Percentiles rank a stretch among this genome's conserved stretches.
phyloP scores from a whole-genome alignment of 192 early-diverging fungal genomes.

The Entomortierella chlamydospora region DNA sequence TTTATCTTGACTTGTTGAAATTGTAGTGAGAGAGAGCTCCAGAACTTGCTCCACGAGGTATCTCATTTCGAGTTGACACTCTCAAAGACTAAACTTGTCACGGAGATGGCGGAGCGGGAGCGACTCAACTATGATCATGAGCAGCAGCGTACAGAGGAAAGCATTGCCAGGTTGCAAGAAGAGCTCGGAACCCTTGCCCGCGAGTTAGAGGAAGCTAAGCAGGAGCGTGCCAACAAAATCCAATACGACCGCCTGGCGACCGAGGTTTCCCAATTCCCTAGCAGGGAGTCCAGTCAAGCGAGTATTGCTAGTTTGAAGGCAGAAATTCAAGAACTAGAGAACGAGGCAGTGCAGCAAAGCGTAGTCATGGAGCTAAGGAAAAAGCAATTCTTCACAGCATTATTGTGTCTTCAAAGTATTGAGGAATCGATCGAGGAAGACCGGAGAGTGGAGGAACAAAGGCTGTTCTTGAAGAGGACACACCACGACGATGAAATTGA shows the following conservation, averaged over 20 bases:
- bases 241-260: slow-evolving; percentile 30
- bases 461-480: slow-evolving; percentile 16
- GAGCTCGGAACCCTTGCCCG: slow-evolving; percentile 29
- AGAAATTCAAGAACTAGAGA: slow-evolving; percentile 37
- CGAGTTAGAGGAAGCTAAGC: slow-evolving; percentile 32
- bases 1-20: too few relatives aligned
- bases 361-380: slow-evolving; percentile 23
- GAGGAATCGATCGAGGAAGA: slow-evolving; percentile 47
- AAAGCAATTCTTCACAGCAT: slow-evolving; percentile 40
- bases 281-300: slow-evolving; percentile 29
- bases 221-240: slow-evolving; percentile 45
- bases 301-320: slow-evolving; percentile 15
- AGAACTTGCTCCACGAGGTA: slow-evolving; percentile 22
- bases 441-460: slow-evolving; percentile 29
- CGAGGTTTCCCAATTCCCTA: slow-evolving; percentile 26
- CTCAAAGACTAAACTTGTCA: slow-evolving; percentile 30
- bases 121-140: slow-evolving; percentile 29
- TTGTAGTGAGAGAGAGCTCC: slow-evolving; percentile 20
- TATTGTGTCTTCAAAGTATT: slow-evolving; percentile 25
- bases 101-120: slow-evolving; percentile 45
- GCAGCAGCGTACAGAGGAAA: slow-evolving; percentile 25
- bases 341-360: slow-evolving; percentile 19
- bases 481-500: slow-evolving; percentile 19
- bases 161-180: slow-evolving; percentile 9
- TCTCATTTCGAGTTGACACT: slow-evolving; percentile 30